Conservation (phyloP, 768 basidiomycete genomes). For the Gloeophyllum trabeum region DNA sequence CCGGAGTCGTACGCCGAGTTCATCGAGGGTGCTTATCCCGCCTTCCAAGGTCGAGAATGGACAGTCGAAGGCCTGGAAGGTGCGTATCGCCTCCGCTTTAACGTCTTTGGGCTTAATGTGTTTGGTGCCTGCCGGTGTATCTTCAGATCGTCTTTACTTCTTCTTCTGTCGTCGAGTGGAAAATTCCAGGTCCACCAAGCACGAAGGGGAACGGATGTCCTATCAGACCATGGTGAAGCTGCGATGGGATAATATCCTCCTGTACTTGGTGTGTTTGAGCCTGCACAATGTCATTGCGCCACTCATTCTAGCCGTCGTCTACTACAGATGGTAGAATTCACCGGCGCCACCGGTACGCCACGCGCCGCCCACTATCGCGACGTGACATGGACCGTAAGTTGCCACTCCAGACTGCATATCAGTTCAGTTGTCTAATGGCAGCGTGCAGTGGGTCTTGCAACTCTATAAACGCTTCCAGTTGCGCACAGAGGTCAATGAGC, state of each 20-base stretch:
- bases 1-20: too few relatives aligned
- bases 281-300: neutral
- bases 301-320: neutral
- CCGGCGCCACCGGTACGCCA: neutral
- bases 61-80: too few relatives aligned
- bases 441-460: neutral
- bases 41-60: too few relatives aligned
- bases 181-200: neutral
- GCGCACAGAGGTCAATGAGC: neutral
- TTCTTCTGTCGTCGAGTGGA: neutral
- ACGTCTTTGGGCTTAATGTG: too few relatives aligned
- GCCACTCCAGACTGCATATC: neutral
- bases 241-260: neutral
- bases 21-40: too few relatives aligned
- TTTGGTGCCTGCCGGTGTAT: too few relatives aligned
- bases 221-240: neutral
- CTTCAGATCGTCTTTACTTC: neutral
- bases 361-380: neutral
- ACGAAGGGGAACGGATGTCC: neutral
- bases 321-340: neutral
- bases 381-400: neutral
- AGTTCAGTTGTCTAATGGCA: neutral
- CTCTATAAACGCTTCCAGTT: neutral
- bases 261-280: neutral
- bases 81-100: too few relatives aligned